These are phyloP conservation scores for Trypanosomatidae sp. DNA, from an alignment of 208 protist species.

Conservation along the genomic window DNA sequence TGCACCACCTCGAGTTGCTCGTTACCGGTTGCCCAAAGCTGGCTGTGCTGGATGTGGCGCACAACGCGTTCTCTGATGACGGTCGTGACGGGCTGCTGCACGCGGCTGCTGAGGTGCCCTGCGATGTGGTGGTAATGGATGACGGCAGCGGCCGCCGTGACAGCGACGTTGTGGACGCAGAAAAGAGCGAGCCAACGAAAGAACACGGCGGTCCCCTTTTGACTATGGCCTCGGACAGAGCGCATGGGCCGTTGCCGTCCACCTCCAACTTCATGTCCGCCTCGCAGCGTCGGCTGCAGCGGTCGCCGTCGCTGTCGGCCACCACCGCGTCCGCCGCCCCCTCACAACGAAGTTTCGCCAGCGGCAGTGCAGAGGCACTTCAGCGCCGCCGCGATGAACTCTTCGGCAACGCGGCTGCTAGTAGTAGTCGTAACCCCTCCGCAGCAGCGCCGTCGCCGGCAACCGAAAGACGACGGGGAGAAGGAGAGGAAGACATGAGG, in stretches of 20 bases:
- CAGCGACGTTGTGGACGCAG: background rate
- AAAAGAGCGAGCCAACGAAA: background rate
- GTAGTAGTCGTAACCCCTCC: slow-evolving; percentile 2
- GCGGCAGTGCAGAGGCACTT: slow-evolving; percentile 52
- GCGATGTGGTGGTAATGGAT: slow-evolving; percentile 21
- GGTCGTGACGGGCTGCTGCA: slow-evolving; percentile 26
- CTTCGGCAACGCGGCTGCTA: too few species aligned
- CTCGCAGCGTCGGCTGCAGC: background rate
- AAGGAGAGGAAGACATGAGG: too few species aligned
- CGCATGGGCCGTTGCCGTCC: too few species aligned
- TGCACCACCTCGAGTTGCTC: slow-evolving; percentile 55
- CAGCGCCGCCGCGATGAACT: slow-evolving; percentile 52
- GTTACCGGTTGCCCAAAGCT: slow-evolving; percentile 36
- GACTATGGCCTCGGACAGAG: too few species aligned
- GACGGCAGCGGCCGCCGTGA: background rate
- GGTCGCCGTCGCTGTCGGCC: slow-evolving; percentile 19
- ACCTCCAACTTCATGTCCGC: too few species aligned
- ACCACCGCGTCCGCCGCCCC: slow-evolving; percentile 19
- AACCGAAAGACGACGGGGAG: too few species aligned
- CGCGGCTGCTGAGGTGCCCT: slow-evolving; percentile 23
- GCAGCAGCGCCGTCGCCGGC: background rate
- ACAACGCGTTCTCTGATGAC: slow-evolving; percentile 31
- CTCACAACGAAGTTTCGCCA: slow-evolving; percentile 32
- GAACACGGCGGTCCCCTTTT: too few species aligned
- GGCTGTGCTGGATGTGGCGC: slow-evolving; percentile 33